A percentile compares a stretch with the other conserved stretches of the same genome.
These are phyloP conservation scores for Vicia sativa DNA, from an alignment of 306 rosid species.

Conservation along the genomic window DNA sequence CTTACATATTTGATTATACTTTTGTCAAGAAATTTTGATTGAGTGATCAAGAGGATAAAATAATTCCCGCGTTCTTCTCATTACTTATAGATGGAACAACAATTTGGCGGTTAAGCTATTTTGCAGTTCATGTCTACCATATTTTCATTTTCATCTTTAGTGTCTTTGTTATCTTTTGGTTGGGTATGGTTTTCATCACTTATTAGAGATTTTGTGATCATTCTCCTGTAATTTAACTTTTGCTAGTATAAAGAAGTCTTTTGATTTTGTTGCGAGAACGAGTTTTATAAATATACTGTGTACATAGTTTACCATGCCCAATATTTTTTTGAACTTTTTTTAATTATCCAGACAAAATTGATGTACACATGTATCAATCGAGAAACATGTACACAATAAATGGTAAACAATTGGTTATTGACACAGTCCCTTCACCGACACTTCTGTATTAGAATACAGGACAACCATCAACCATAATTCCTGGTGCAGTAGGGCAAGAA, in stretches of 20 bases:
- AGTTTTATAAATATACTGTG: not conserved
- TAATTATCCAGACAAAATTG: not conserved
- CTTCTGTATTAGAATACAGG: constrained; percentile 59
- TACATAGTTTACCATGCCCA: not conserved
- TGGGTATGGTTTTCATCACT: not conserved
- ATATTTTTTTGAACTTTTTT: no score
- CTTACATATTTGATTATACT: constrained; percentile 29
- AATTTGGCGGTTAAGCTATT: constrained; percentile 16
- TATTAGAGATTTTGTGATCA: not conserved
- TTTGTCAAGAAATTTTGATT: constrained; percentile 34
- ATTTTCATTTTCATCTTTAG: not conserved
- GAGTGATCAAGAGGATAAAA: constrained; percentile 13
- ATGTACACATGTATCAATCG: constrained; percentile 4
- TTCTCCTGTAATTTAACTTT: constrained; percentile 3
- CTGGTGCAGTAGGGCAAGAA: constrained; percentile 88
- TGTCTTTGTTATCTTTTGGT: not conserved
- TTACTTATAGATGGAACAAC: not conserved
- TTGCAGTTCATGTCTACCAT: constrained; percentile 19
- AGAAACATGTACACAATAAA: constrained; percentile 10
- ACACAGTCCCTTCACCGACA: constrained; percentile 2
- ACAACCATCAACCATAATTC: constrained; percentile 74
- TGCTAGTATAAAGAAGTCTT: not conserved
- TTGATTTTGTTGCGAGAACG: not conserved
- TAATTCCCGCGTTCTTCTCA: constrained; percentile 24
- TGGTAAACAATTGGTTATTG: constrained; percentile 44